Conservation (phyloP, 768 basidiomycete species). For the Phylloporus sp. region DNA sequence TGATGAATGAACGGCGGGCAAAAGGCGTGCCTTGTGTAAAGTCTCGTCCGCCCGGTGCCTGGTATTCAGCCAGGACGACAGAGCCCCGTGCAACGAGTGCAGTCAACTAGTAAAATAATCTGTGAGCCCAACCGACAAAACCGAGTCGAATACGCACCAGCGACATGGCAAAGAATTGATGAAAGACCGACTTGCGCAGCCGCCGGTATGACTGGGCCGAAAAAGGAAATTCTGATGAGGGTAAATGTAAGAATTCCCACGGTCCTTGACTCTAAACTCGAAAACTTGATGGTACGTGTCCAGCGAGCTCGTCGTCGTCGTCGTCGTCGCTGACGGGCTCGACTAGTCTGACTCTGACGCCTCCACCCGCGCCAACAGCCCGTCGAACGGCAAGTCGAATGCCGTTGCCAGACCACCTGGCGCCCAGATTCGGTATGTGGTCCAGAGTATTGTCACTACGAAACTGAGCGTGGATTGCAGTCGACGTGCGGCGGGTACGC, state of each 20-base stretch:
- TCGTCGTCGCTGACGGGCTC: neutral
- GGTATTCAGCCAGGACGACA: slow-evolving; percentile 83
- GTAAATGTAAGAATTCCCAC: slow-evolving; percentile 17
- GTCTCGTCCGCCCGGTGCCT: slow-evolving; percentile 65
- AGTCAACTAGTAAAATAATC: slow-evolving; percentile 57
- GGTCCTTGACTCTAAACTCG: slow-evolving; percentile 11
- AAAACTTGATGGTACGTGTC: slow-evolving; percentile 32
- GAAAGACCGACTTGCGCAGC: neutral
- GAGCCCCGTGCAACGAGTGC: slow-evolving; percentile 76
- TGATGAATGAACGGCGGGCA: neutral
- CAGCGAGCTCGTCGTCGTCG: neutral
- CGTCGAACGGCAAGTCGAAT: slow-evolving; percentile 37
- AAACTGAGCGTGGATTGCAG: slow-evolving; percentile 32
- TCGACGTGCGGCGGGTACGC: slow-evolving; percentile 65
- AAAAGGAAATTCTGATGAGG: slow-evolving; percentile 18
- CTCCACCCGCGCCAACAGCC: slow-evolving; percentile 39
- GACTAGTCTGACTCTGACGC: slow-evolving; percentile 88
- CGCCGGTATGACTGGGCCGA: neutral
- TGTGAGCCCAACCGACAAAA: neutral
- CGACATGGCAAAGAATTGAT: slow-evolving; percentile 17
- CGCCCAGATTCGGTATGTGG: slow-evolving; percentile 71
- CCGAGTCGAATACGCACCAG: slow-evolving; percentile 15
- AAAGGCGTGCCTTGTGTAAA: slow-evolving; percentile 74
- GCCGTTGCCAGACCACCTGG: slow-evolving; percentile 70
- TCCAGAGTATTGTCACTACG: neutral